Base-by-base conservation (phyloP, 768 basidiomycete genomes). In the Leccinum broughii region DNA sequence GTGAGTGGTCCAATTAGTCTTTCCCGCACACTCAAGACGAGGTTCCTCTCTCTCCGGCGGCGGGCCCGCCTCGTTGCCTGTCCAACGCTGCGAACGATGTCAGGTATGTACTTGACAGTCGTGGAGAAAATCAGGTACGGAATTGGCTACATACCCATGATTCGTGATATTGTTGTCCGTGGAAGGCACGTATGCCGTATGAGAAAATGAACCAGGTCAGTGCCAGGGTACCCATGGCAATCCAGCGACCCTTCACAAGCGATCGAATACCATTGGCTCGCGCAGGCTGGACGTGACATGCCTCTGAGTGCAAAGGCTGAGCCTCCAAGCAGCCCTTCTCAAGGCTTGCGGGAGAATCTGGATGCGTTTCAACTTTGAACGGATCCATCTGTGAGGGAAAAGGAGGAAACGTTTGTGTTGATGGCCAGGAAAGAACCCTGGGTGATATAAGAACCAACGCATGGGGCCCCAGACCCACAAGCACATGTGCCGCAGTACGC, bases 1-100 rank as follows among this genome's bases (percentile, higher is more conserved):
- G 50, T 66, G 64, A n/a, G 44, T 62, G 13, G 65, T 68, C 69
- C 70, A 68, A 41, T 68, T 65, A 1, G 66, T 56, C 32, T 66
- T 48, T 28, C 22, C 30, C 35, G 64, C 63, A 41, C 69, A 75
- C 17, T 58, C 53, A 14, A 37, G 20, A 22, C 15, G 41, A 3
- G 60, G 57, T 46, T 35, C 10, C 6, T 37, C 56, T 48, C 50
- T 60, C 13, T 67, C 59, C 46, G 13, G 17, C 3, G 41, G 34
- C 5, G 39, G 24, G 44, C 44, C 63, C 3, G n/a, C 41, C 34
- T 22, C 39, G 8, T 57, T 35, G 14, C 14, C 30, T 11, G 13
- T 35, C 61, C 24, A 54, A 39, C 15, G 11, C 72, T 74, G 32
- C 1, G 35, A 34, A 26, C 4, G 15, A 44, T 15, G 11, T 69